Base-by-base conservation (phyloP, 257 asterid species). In the Fraxinus cuspidata region DNA sequence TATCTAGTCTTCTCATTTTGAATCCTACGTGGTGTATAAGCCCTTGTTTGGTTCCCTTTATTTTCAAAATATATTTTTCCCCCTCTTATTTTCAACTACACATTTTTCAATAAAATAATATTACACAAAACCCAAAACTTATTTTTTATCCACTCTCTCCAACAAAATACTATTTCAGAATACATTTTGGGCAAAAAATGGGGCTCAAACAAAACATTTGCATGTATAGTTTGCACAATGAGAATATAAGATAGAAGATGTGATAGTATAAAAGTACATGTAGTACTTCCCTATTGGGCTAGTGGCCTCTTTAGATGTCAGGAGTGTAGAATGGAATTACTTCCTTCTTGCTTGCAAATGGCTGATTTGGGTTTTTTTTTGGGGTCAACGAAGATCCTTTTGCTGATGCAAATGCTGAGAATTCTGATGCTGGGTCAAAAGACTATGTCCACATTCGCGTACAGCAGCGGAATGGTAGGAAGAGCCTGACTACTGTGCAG, bases 361-460 rank as follows among this genome's bases (percentile, higher is more conserved):
- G 18, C 35, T 63, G 11, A 63, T 25, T 63, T 25, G 7, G 5
- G 5, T 3, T 18, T 51, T 19, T 7, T 72, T 58, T 31, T 5
- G 3, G 3, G 3, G 3, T 3, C 0, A n/a, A 63, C 28, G 69
- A 63, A 87, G 91, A 87, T 81, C 91, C 89, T 70, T 87, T 87
- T 69, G 91, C 87, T 69, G 91, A 85, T 82, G 87, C 89, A 81
- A 87, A 87, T 87, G 87, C 88, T 85, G 89, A 76, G 12, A 83
- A 87, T 77, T 81, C 91, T 44, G 91, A 87, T 75, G 87, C 88
- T 71, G 89, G 91, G 74, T 23, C 91, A 81, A 87, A 85, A 76
- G 91, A 87, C 28, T 85, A 85, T 80, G 86, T 87, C 73, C 89
- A 87, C 68, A 87, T 87, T 38, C 89, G 86, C 47, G 53, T 68